phyloP scores from a whole-genome alignment of 305 asterid species.

The Fraxinus greggii region DNA sequence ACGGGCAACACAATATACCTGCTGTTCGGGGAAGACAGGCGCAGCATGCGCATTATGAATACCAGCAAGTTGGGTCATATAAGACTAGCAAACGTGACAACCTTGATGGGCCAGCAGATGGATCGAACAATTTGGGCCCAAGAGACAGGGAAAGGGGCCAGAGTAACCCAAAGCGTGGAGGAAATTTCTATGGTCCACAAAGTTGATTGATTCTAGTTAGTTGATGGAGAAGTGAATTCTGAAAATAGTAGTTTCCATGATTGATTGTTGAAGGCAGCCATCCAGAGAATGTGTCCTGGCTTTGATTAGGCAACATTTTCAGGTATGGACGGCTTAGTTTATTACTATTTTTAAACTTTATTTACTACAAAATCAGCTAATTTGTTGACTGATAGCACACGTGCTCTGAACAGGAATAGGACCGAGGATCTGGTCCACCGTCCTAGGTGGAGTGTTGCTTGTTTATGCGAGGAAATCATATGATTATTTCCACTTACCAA shows the following conservation, averaged over 20 bases:
- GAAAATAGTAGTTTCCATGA: slow-evolving; percentile 24
- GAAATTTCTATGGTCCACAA: slow-evolving; percentile 51
- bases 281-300: slow-evolving; percentile 28
- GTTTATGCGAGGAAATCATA: slow-evolving; percentile 36
- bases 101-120: slow-evolving; percentile 49
- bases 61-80: slow-evolving; percentile 73
- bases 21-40: slow-evolving; percentile 57
- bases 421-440: slow-evolving; percentile 37
- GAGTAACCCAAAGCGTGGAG: slow-evolving; percentile 57
- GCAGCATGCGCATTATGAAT: slow-evolving; percentile 62
- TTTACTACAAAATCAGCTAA: slow-evolving; percentile 22
- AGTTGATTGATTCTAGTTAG: slow-evolving; percentile 43
- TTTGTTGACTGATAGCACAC: slow-evolving; percentile 38
- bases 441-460: slow-evolving; percentile 34
- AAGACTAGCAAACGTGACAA: slow-evolving; percentile 49
- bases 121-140: slow-evolving; percentile 35
- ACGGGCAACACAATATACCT: slow-evolving; percentile 37
- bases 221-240: slow-evolving; percentile 37
- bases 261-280: slow-evolving; percentile 27
- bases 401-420: slow-evolving; percentile 43
- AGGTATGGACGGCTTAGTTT: slow-evolving; percentile 32
- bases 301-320: slow-evolving; percentile 36
- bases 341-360: slow-evolving; percentile 24
- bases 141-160: slow-evolving; percentile 71
- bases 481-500: slow-evolving; percentile 30